A percentile compares a stretch with the other conserved stretches of the same genome.
These are phyloP conservation scores for Colletotrichum somersetense DNA, from an alignment of 2,329 filamentous ascomycete genomes.

Conservation along the genomic window DNA sequence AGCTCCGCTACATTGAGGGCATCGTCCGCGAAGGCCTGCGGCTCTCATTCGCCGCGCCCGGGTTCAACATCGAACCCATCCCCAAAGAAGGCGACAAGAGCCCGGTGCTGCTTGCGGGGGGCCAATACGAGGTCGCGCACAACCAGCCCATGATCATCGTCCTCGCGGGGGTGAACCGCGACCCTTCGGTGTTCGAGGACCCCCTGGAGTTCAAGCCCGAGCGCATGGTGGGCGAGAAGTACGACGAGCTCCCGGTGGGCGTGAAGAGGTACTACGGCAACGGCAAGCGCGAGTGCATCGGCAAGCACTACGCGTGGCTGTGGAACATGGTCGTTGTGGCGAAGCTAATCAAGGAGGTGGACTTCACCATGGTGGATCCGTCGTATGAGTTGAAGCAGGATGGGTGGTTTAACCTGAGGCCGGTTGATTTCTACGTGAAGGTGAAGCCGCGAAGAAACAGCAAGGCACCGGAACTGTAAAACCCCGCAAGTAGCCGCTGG, in stretches of 20 bases:
- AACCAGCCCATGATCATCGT: slow-evolving; percentile 64
- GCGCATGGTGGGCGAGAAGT: slow-evolving; percentile 62
- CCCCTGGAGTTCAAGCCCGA: slow-evolving; percentile 61
- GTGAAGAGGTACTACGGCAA: slow-evolving; percentile 66
- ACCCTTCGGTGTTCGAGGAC: slow-evolving; percentile 61
- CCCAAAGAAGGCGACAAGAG: slow-evolving; percentile 55
- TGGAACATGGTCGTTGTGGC: slow-evolving; percentile 58
- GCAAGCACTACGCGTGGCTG: slow-evolving; percentile 63
- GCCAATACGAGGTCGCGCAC: slow-evolving; percentile 63
- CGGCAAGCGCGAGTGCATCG: slow-evolving; percentile 65
- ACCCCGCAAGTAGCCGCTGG: not conserved
- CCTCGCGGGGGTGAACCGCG: slow-evolving; percentile 63
- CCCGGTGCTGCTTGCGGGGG: slow-evolving; percentile 61
- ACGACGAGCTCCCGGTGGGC: slow-evolving; percentile 57
- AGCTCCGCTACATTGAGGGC: slow-evolving; percentile 66
- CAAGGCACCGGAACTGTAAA: slow-evolving; percentile 17
- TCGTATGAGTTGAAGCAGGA: slow-evolving; percentile 59
- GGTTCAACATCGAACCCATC: slow-evolving; percentile 66
- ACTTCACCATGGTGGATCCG: slow-evolving; percentile 59
- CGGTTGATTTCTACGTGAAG: slow-evolving; percentile 59
- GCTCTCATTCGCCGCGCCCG: slow-evolving; percentile 65
- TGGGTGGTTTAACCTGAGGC: slow-evolving; percentile 66
- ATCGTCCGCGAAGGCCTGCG: slow-evolving; percentile 67
- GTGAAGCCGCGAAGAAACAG: slow-evolving; percentile 53
- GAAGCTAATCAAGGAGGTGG: slow-evolving; percentile 58